phyloP scores from a whole-genome alignment of 768 basidiomycete species.

The Imleria badia region DNA sequence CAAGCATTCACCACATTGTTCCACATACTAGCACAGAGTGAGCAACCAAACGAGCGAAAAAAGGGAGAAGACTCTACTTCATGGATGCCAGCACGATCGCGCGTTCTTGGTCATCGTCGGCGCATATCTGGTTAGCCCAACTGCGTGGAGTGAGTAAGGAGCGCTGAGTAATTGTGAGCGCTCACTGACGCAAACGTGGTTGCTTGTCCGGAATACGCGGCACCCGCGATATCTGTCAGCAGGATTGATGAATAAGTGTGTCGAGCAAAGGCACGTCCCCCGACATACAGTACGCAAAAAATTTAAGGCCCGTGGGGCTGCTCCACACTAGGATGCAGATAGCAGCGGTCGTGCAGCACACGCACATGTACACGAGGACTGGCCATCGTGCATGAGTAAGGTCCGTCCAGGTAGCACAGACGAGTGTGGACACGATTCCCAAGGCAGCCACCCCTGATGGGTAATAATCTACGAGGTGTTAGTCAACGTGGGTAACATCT shows the following conservation, averaged over 20 bases:
- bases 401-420: constrained; percentile 67
- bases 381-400: constrained; percentile 56
- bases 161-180: neutral
- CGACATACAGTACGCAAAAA: constrained; percentile 69
- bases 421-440: constrained; percentile 59
- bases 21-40: constrained; percentile 50
- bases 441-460: constrained; percentile 66
- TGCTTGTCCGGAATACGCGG: constrained; percentile 74
- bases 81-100: constrained; percentile 71
- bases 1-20: constrained; percentile 67
- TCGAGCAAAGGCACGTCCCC: neutral
- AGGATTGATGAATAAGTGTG: neutral
- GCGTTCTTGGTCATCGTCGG: constrained; percentile 69
- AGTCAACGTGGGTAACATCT: neutral
- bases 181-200: constrained; percentile 64
- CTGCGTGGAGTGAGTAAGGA: constrained; percentile 30
- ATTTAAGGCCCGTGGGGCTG: constrained; percentile 60
- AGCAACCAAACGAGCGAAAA: neutral
- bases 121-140: constrained; percentile 80
- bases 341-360: constrained; percentile 51
- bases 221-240: constrained; percentile 52
- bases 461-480: constrained; percentile 45
- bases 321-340: constrained; percentile 63
- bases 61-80: constrained; percentile 47
- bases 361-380: constrained; percentile 61